Evolutionary conservation across 768 basidiomycete genomes (phyloP).

Genomic region (Roridomyces roridus): DNA sequence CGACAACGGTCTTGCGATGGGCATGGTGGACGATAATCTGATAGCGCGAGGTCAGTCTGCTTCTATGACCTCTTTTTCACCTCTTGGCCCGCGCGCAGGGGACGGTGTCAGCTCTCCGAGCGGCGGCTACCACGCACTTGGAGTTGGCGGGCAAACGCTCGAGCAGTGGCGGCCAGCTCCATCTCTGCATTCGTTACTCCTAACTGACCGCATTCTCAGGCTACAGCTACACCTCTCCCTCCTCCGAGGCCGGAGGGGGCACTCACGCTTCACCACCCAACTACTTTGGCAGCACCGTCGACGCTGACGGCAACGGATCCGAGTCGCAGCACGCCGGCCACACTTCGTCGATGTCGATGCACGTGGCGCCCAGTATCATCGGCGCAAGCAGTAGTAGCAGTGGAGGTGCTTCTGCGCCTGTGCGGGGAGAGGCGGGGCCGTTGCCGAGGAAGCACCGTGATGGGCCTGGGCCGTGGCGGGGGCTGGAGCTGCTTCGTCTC

Average conservation of each 20-base stretch:
- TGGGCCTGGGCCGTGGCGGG: neutral
- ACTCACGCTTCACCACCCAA: neutral
- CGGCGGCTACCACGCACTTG: too few relatives aligned
- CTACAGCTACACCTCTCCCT: neutral
- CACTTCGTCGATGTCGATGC: neutral
- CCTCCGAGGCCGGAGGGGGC: neutral
- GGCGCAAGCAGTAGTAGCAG: slow-evolving; percentile 1
- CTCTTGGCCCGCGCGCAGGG: too few relatives aligned
- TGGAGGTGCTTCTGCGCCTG: too few relatives aligned
- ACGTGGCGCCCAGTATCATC: neutral
- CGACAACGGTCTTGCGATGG: neutral
- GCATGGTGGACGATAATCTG: neutral
- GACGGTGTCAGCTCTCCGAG: too few relatives aligned
- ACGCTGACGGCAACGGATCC: neutral
- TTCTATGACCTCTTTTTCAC: neutral
- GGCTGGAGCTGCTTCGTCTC: neutral
- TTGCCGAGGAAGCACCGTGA: slow-evolving; percentile 16
- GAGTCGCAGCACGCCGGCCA: too few relatives aligned
- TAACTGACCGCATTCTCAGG: neutral
- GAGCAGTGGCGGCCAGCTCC: too few relatives aligned
- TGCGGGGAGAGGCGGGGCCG: slow-evolving; percentile 17
- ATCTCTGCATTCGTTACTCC: too few relatives aligned
- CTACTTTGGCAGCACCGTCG: slow-evolving; percentile 8
- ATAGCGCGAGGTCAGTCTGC: slow-evolving; percentile 12
- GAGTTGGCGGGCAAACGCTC: too few relatives aligned